phyloP scores from a whole-genome alignment of 208 protist genomes.

The Trypanosoma conorhini region DNA sequence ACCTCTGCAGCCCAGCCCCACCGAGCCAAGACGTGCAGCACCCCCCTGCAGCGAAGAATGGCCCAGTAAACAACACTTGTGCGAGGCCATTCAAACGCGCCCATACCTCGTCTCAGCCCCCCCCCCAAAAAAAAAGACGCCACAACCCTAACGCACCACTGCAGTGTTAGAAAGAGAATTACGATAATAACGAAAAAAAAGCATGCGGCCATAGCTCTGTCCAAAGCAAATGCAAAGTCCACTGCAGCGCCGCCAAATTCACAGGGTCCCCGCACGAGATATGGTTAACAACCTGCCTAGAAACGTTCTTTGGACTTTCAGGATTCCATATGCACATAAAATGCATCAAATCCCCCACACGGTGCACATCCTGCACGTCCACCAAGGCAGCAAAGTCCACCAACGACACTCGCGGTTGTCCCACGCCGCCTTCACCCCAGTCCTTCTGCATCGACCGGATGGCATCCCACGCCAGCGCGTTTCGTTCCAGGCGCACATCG shows the following conservation, averaged over 20 bases:
- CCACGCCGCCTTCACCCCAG: neutral
- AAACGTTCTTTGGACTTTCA: neutral
- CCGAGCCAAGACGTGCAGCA: too few species aligned
- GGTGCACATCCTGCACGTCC: slow-evolving; percentile 12
- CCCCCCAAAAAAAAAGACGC: neutral
- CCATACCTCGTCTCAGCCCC: neutral
- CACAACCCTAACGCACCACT: neutral
- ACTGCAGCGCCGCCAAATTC: slow-evolving; percentile 15
- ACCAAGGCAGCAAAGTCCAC: slow-evolving; percentile 31
- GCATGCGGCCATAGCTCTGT: neutral
- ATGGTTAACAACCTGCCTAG: slow-evolving; percentile 1
- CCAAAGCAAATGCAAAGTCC: slow-evolving; percentile 23
- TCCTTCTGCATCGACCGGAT: neutral
- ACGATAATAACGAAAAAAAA: neutral
- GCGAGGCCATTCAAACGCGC: neutral
- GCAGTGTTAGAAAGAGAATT: neutral
- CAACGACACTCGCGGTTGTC: slow-evolving; percentile 3
- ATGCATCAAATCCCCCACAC: slow-evolving; percentile 20
- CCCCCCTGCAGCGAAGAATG: too few species aligned
- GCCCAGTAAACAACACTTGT: too few species aligned
- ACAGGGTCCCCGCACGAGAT: slow-evolving; percentile 22
- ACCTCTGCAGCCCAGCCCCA: too few species aligned
- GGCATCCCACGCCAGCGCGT: slow-evolving; percentile 2
- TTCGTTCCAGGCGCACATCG: slow-evolving; percentile 14
- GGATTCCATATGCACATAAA: slow-evolving; percentile 36